Evolutionary conservation across 2,329 filamentous ascomycete genomes (phyloP).

Genomic region (Ophiocordyceps camponoti-floridani): DNA sequence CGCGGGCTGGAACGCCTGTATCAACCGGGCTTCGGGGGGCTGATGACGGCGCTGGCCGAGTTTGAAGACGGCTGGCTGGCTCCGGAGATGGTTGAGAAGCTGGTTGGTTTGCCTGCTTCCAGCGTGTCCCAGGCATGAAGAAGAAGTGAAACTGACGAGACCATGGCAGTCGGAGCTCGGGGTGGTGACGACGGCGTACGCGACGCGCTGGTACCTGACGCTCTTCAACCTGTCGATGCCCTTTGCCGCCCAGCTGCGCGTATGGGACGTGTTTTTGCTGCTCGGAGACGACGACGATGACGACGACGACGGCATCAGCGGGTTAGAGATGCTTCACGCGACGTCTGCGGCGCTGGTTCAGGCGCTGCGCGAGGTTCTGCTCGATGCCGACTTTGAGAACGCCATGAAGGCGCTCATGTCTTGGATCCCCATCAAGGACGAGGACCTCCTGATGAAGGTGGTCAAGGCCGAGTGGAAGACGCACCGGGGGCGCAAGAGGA

Average conservation of each 20-base stretch:
- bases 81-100: constrained; percentile 61
- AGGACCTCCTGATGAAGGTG: constrained; percentile 83
- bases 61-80: constrained; percentile 76
- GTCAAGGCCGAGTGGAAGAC: constrained; percentile 73
- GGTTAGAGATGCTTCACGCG: constrained; percentile 78
- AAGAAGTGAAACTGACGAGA: no score
- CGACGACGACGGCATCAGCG: constrained; percentile 13
- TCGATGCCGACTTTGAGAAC: constrained; percentile 92
- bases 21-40: constrained; percentile 61
- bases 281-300: constrained; percentile 33
- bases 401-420: constrained; percentile 94
- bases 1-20: constrained; percentile 78
- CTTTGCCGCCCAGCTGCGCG: constrained; percentile 79
- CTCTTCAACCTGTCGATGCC: constrained; percentile 95
- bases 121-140: no score
- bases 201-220: constrained; percentile 92
- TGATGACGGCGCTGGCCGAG: constrained; percentile 72
- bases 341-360: constrained; percentile 81
- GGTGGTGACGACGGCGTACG: constrained; percentile 83
- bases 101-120: constrained; percentile 39
- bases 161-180: constrained; percentile 50
- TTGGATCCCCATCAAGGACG: constrained; percentile 86
- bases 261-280: constrained; percentile 97
- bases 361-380: constrained; percentile 69
- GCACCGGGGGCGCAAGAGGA: constrained; percentile 29